A percentile compares a stretch with the other conserved stretches of the same genome.
phyloP scores from a whole-genome alignment of 768 basidiomycete genomes.

The Scleroderma citrinum region DNA sequence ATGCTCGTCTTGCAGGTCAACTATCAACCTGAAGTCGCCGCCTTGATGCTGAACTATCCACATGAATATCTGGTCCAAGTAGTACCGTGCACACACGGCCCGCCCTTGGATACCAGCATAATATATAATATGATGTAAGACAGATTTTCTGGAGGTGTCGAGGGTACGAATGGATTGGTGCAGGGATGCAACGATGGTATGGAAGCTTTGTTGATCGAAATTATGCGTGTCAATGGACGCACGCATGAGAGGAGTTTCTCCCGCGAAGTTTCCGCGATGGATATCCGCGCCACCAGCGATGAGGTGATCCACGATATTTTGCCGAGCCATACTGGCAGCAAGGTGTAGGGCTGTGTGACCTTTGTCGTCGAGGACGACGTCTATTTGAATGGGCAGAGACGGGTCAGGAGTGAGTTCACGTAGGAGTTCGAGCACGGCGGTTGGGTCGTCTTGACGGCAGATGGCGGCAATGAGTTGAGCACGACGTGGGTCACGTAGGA shows the following conservation, averaged over 20 bases:
- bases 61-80: conserved; percentile 83
- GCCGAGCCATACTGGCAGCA: conserved; percentile 79
- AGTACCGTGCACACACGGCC: conserved; percentile 78
- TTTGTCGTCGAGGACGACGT: conserved; percentile 88
- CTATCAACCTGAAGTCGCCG: conserved; percentile 70
- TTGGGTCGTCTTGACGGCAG: conserved; percentile 64
- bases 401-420: conserved; percentile 53
- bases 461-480: conserved; percentile 61
- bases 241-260: conserved; percentile 92
- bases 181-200: conserved; percentile 54
- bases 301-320: conserved; percentile 61
- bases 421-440: conserved; percentile 53
- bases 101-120: conserved; percentile 90
- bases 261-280: conserved; percentile 85
- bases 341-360: conserved; percentile 93
- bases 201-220: conserved; percentile 73
- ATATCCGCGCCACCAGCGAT: conserved; percentile 79
- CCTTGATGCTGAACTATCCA: conserved; percentile 77
- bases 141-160: conserved; percentile 79
- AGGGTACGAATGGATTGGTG: conserved; percentile 78
- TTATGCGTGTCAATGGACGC: conserved; percentile 87
- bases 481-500: conserved; percentile 47
- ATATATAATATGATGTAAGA: conserved; percentile 87
- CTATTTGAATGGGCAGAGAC: conserved; percentile 47
- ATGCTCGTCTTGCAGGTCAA: conserved; percentile 90